A percentile compares a stretch with the other conserved stretches of the same genome.
phyloP scores from a whole-genome alignment of 306 rosid genomes.

The Vigna angularis region DNA sequence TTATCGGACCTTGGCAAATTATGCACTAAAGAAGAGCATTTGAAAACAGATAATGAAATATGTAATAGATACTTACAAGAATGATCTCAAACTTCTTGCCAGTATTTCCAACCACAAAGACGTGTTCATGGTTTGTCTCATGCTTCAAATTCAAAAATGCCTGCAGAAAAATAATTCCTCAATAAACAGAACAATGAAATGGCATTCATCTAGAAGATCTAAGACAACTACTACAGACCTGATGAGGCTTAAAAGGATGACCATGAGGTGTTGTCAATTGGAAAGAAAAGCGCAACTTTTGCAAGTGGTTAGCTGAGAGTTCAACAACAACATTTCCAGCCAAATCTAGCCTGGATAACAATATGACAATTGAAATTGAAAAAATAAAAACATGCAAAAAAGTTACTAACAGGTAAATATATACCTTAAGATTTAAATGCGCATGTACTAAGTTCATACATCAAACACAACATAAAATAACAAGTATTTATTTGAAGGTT shows the following conservation, averaged over 20 bases:
- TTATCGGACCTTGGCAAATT: neutral
- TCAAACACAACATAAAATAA: slow-evolving; percentile 19
- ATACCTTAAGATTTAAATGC: slow-evolving; percentile 4
- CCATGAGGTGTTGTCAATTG: slow-evolving; percentile 78
- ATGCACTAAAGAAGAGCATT: neutral
- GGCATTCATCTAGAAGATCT: slow-evolving; percentile 37
- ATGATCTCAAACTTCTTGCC: slow-evolving; percentile 83
- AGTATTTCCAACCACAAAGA: slow-evolving; percentile 76
- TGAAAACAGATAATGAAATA: slow-evolving; percentile 21
- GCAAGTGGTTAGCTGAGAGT: slow-evolving; percentile 94
- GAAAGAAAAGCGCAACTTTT: slow-evolving; percentile 85
- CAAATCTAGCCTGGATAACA: slow-evolving; percentile 75
- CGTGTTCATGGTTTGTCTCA: slow-evolving; percentile 83
- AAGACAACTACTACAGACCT: slow-evolving; percentile 62
- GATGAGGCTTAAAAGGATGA: slow-evolving; percentile 84
- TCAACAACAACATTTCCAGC: slow-evolving; percentile 67
- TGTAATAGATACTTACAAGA: slow-evolving; percentile 73
- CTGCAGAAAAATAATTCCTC: slow-evolving; percentile 60
- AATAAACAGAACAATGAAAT: slow-evolving; percentile 48
- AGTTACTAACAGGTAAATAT: slow-evolving; percentile 17
- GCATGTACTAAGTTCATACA: slow-evolving; percentile 26
- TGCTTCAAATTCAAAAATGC: slow-evolving; percentile 88
- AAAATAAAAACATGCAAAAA: slow-evolving; percentile 29
- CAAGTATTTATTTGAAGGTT: slow-evolving; percentile 29
- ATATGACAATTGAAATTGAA: slow-evolving; percentile 35